A percentile compares a stretch with the other conserved stretches of the same genome.
Conservation (phyloP, 306 rosid genomes). For the Lathyrus oleraceus region DNA sequence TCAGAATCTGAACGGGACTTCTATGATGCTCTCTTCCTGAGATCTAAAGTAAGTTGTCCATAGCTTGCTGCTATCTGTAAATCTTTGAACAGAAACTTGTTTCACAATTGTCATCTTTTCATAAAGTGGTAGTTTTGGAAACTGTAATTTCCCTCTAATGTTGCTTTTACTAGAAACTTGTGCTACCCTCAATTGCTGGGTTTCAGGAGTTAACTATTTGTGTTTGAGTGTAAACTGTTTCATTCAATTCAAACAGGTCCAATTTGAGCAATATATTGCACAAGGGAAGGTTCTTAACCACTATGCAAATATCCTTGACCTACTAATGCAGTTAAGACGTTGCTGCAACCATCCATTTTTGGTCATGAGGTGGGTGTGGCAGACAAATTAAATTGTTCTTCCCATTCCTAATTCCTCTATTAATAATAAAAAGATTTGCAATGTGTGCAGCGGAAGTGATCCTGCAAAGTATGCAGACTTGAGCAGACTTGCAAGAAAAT, state of each 20-base stretch:
- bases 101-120: slow-evolving; percentile 1
- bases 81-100: neutral
- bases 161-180: slow-evolving; percentile 8
- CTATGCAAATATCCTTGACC: slow-evolving; percentile 79
- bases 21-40: slow-evolving; percentile 68
- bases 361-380: slow-evolving; percentile 61
- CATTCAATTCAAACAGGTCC: slow-evolving; percentile 53
- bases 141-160: neutral
- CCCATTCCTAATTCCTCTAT: neutral
- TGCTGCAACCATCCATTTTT: slow-evolving; percentile 90
- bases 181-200: neutral
- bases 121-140: neutral
- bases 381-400: slow-evolving; percentile 20
- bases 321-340: slow-evolving; percentile 79
- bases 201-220: neutral
- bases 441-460: slow-evolving; percentile 41
- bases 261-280: slow-evolving; percentile 81
- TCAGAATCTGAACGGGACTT: slow-evolving; percentile 79
- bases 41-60: slow-evolving; percentile 65
- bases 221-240: slow-evolving; percentile 2
- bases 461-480: slow-evolving; percentile 41
- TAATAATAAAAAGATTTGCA: slow-evolving; percentile 27
- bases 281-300: slow-evolving; percentile 81
- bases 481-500: slow-evolving; percentile 39
- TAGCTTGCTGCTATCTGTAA: neutral